A percentile compares a stretch with the other conserved stretches of the same genome.
phyloP scores from a whole-genome alignment of 495 filamentous ascomycete species.

The Aspergillus biplanus region DNA sequence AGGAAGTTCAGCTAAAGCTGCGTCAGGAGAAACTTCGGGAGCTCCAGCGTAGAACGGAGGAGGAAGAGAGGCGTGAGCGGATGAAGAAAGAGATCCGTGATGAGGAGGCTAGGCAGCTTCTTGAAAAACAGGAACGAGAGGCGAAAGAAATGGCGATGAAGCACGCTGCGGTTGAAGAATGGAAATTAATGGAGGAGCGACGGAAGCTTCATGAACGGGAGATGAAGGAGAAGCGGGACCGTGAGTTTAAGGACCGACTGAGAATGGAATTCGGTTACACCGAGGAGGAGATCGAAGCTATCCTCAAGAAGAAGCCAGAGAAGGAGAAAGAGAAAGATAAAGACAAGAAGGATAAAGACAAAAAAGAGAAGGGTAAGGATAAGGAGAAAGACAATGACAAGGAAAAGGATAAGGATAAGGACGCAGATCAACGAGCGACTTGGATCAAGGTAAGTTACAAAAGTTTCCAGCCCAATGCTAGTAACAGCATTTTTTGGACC shows the following conservation, averaged over 20 bases:
- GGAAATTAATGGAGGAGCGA: slow-evolving; percentile 57
- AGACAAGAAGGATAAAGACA: slow-evolving; percentile 49
- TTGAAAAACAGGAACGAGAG: slow-evolving; percentile 44
- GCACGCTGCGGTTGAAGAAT: slow-evolving; percentile 57
- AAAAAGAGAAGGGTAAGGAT: slow-evolving; percentile 51
- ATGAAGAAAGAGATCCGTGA: slow-evolving; percentile 42
- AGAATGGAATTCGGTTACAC: slow-evolving; percentile 42
- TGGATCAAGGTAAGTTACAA: slow-evolving; percentile 52
- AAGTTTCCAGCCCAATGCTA: background rate
- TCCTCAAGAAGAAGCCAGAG: slow-evolving; percentile 59
- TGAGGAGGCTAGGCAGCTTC: slow-evolving; percentile 36
- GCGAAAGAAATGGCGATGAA: slow-evolving; percentile 55
- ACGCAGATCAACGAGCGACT: slow-evolving; percentile 40
- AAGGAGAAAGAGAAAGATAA: slow-evolving; percentile 52
- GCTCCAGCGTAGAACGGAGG: slow-evolving; percentile 44
- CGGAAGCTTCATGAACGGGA: slow-evolving; percentile 31
- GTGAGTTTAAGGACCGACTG: slow-evolving; percentile 50
- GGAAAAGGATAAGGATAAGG: slow-evolving; percentile 45
- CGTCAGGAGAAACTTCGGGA: slow-evolving; percentile 32
- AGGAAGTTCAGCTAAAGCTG: slow-evolving; percentile 25
- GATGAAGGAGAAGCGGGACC: slow-evolving; percentile 47
- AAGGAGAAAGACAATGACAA: slow-evolving; percentile 44
- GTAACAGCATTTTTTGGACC: background rate
- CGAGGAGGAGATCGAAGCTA: slow-evolving; percentile 57
- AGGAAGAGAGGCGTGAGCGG: slow-evolving; percentile 47